These are phyloP conservation scores for Zalaria sp. DNA, from an alignment of 2,329 filamentous ascomycete genomes.

Conservation along the genomic window DNA sequence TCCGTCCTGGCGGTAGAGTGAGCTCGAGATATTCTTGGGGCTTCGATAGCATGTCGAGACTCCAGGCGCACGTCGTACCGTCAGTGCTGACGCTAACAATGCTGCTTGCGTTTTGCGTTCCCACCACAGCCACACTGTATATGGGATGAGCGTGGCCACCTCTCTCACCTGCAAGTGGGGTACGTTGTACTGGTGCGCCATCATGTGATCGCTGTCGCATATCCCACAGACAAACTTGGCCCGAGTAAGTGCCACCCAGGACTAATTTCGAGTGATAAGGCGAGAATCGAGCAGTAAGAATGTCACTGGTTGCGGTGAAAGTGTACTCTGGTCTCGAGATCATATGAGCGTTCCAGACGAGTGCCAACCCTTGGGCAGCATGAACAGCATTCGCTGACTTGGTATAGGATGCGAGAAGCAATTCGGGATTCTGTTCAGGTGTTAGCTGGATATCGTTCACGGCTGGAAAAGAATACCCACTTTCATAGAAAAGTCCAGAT, in stretches of 20 bases:
- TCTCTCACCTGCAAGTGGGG: constrained; percentile 77
- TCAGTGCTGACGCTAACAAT: constrained; percentile 96
- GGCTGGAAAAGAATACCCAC: constrained; percentile 21
- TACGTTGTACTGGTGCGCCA: constrained; percentile 75
- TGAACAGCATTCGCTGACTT: constrained; percentile 58
- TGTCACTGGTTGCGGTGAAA: constrained; percentile 91
- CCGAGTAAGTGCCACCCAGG: constrained; percentile 89
- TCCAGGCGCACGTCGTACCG: constrained; percentile 93
- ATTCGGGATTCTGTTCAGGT: constrained; percentile 57
- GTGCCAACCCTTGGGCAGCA: constrained; percentile 80
- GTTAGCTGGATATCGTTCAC: neutral
- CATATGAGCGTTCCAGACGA: constrained; percentile 94
- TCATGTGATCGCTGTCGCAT: constrained; percentile 57
- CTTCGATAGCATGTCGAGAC: constrained; percentile 92
- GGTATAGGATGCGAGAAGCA: constrained; percentile 87
- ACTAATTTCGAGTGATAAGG: constrained; percentile 95
- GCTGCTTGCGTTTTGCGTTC: constrained; percentile 97
- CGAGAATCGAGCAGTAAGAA: constrained; percentile 93
- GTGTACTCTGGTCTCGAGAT: constrained; percentile 91
- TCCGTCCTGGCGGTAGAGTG: constrained; percentile 64
- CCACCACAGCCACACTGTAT: constrained; percentile 89
- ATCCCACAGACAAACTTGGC: constrained; percentile 94
- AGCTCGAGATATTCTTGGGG: constrained; percentile 89
- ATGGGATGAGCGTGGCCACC: constrained; percentile 81
- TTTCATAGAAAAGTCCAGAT: constrained; percentile 89